phyloP scores from a whole-genome alignment of 306 rosid species.

The Macrotyloma uniflorum region DNA sequence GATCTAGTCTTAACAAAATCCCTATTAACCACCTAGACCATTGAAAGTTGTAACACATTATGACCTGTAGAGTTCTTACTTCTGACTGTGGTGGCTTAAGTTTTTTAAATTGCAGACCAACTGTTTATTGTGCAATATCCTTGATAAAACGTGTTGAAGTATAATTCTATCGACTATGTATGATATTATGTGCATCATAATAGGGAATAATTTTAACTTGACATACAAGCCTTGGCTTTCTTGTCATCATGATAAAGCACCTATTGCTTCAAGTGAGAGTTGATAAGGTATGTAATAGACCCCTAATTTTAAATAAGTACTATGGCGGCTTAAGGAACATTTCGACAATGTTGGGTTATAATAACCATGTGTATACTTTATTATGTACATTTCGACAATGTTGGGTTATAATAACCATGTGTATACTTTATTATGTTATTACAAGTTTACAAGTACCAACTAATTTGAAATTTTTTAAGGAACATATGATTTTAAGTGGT shows the following conservation, averaged over 20 bases:
- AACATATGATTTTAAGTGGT: constrained; percentile 15
- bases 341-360: constrained; percentile 10
- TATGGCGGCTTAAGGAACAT: constrained; percentile 7
- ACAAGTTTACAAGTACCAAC: not conserved
- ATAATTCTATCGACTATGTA: constrained; percentile 19
- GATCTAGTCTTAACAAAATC: no score
- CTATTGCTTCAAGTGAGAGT: not conserved
- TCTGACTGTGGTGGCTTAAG: not conserved
- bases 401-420: constrained; percentile 16
- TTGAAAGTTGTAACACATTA: not conserved
- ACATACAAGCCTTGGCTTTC: constrained; percentile 22
- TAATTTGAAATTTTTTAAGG: not conserved
- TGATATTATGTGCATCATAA: constrained; percentile 13
- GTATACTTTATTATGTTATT: constrained; percentile 13
- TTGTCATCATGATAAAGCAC: constrained; percentile 20
- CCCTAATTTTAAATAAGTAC: not conserved
- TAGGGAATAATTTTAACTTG: not conserved
- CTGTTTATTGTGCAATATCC: constrained; percentile 14
- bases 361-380: constrained; percentile 10
- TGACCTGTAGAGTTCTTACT: not conserved
- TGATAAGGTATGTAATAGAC: constrained; percentile 11
- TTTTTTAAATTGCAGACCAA: not conserved
- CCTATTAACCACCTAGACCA: constrained; percentile 9
- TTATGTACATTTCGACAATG: constrained; percentile 14
- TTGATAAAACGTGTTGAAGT: constrained; percentile 9